These are phyloP conservation scores for Tieghemostelium lacteum DNA, from an alignment of 78 protist species.

Conservation along the genomic window DNA sequence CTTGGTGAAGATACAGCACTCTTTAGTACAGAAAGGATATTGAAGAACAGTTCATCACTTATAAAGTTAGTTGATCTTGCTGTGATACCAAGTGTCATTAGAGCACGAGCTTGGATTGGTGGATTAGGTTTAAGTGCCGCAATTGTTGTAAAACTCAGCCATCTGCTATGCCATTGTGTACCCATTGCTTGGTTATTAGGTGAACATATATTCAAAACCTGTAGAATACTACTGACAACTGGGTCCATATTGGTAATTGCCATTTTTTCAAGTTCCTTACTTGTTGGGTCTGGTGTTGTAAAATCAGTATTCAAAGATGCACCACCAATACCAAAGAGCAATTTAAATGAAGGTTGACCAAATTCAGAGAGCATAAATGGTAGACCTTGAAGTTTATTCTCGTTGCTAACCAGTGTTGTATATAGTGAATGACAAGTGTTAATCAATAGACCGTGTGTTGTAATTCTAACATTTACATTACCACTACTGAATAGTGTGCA, in stretches of 20 bases:
- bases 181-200: slow-evolving; percentile 7
- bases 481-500: slow-evolving; percentile 47
- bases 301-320: slow-evolving; percentile 15
- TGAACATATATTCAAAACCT: slow-evolving; percentile 37
- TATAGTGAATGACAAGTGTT: slow-evolving; percentile 81
- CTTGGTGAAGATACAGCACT: slow-evolving; percentile 14
- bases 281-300: slow-evolving; percentile 24
- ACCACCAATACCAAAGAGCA: slow-evolving; percentile 76
- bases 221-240: slow-evolving; percentile 16
- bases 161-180: slow-evolving; percentile 39
- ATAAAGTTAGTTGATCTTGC: slow-evolving; percentile 9
- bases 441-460: slow-evolving; percentile 44
- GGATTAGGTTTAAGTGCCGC: slow-evolving; percentile 65
- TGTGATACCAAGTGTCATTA: slow-evolving; percentile 72
- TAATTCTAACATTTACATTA: slow-evolving; percentile 45
- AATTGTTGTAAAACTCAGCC: slow-evolving; percentile 33
- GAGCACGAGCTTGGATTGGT: slow-evolving; percentile 79
- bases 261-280: slow-evolving; percentile 41
- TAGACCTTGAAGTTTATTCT: not conserved
- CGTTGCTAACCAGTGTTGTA: slow-evolving; percentile 31
- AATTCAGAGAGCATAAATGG: slow-evolving; percentile 32
- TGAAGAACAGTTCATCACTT: slow-evolving; percentile 1
- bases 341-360: slow-evolving; percentile 27
- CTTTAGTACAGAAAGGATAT: not conserved
- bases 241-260: slow-evolving; percentile 52